Evolutionary conservation across 208 protist species (phyloP).

Genomic region (Leishmania aethiopica): DNA sequence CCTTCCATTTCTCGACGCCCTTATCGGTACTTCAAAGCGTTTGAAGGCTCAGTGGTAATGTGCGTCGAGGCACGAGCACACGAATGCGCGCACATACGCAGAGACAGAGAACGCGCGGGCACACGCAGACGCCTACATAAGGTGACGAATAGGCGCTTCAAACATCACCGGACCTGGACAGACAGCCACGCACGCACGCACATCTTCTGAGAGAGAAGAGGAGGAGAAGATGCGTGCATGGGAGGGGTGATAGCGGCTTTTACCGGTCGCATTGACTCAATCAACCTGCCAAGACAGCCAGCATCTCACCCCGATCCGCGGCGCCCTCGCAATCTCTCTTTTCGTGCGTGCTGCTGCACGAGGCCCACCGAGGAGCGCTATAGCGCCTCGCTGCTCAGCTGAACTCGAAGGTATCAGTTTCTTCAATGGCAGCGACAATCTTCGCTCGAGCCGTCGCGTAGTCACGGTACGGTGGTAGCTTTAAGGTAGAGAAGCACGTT

Average conservation of each 20-base stretch:
- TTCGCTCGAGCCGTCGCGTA: conserved; percentile 71
- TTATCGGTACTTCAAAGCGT: background rate
- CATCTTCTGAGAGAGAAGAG: background rate
- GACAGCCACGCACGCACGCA: background rate
- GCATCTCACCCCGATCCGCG: background rate
- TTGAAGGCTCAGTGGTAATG: background rate
- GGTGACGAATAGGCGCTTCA: background rate
- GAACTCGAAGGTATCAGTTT: conserved; percentile 86
- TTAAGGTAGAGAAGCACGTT: conserved; percentile 94
- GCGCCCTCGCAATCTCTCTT: background rate
- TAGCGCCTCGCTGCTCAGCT: conserved; percentile 36
- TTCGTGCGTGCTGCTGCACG: background rate
- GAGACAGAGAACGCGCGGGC: background rate
- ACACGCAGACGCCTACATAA: background rate
- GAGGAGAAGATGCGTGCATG: background rate
- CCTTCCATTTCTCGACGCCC: too few relatives aligned
- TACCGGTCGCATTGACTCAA: background rate
- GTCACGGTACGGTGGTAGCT: conserved; percentile 87
- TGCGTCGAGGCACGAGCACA: background rate
- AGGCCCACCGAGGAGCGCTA: background rate
- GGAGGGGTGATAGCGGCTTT: background rate
- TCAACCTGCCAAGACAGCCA: background rate
- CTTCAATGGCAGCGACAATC: conserved; percentile 90
- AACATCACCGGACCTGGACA: background rate
- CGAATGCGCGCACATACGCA: background rate